phyloP scores from a whole-genome alignment of 108 stramenopile genomes.

The Cyclotella distinguenda region DNA sequence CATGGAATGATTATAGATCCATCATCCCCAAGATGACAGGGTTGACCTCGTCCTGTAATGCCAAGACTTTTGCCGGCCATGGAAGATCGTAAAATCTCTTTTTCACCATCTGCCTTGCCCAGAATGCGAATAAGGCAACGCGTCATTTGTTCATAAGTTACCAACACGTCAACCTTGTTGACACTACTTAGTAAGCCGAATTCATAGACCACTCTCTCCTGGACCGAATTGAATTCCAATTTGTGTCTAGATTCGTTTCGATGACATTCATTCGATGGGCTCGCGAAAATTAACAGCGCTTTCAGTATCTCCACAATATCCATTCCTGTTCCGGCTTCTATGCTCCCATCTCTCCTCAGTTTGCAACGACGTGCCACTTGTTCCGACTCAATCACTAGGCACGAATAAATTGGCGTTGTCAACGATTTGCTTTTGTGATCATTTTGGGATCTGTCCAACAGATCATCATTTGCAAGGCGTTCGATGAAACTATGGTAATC shows the following conservation, averaged over 20 bases:
- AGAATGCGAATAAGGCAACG: constrained; percentile 49
- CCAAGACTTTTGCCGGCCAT: constrained; percentile 63
- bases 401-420: constrained; percentile 19
- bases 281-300: constrained; percentile 25
- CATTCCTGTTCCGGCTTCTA: constrained; percentile 58
- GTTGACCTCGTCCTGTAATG: constrained; percentile 59
- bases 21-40: constrained; percentile 80
- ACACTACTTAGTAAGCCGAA: constrained; percentile 57
- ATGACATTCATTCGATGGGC: constrained; percentile 26
- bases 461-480: constrained; percentile 20
- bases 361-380: constrained; percentile 53
- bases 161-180: constrained; percentile 15
- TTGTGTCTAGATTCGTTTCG: constrained; percentile 18
- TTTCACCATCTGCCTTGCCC: constrained; percentile 29
- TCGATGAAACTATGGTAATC: constrained; percentile 66
- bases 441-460: background rate
- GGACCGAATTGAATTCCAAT: constrained; percentile 23
- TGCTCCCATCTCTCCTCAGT: constrained; percentile 62
- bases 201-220: constrained; percentile 51
- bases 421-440: background rate
- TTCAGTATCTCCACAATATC: constrained; percentile 15
- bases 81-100: constrained; percentile 24
- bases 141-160: constrained; percentile 49
- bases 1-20: constrained; percentile 72
- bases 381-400: constrained; percentile 61